Conservation (phyloP, 306 rosid species). For the Trichosanthes truncata region DNA sequence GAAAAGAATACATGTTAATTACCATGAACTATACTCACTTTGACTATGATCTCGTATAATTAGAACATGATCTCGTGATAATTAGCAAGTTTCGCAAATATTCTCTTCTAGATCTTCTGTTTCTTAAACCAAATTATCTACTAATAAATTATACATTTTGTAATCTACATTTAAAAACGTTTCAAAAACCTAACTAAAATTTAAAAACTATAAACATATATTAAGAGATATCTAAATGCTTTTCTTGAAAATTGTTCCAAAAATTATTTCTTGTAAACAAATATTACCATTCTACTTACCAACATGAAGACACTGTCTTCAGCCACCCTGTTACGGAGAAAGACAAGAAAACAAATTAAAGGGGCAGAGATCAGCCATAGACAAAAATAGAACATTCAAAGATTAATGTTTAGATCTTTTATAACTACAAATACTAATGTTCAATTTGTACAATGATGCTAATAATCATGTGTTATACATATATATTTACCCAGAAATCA, state of each 20-base stretch:
- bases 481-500: not conserved
- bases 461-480: not conserved
- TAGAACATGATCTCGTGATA: too few relatives aligned
- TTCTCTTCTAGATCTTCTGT: too few relatives aligned
- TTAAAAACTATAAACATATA: not conserved
- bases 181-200: not conserved
- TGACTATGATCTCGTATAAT: too few relatives aligned
- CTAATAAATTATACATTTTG: not conserved
- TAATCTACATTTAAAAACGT: not conserved
- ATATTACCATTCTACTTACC: not conserved
- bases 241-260: not conserved
- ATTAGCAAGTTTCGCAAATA: too few relatives aligned
- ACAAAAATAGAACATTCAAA: not conserved
- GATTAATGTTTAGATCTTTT: not conserved
- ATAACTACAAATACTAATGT: not conserved
- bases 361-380: not conserved
- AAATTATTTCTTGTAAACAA: not conserved
- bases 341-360: not conserved
- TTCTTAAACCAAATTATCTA: not conserved
- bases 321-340: not conserved
- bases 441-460: not conserved
- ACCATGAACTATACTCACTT: too few relatives aligned
- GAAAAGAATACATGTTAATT: too few relatives aligned
- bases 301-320: not conserved
- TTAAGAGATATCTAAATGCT: not conserved